These are phyloP conservation scores for Gaertneriomyces sp. DNA, from an alignment of 192 early-diverging fungal genomes.

Conservation along the genomic window DNA sequence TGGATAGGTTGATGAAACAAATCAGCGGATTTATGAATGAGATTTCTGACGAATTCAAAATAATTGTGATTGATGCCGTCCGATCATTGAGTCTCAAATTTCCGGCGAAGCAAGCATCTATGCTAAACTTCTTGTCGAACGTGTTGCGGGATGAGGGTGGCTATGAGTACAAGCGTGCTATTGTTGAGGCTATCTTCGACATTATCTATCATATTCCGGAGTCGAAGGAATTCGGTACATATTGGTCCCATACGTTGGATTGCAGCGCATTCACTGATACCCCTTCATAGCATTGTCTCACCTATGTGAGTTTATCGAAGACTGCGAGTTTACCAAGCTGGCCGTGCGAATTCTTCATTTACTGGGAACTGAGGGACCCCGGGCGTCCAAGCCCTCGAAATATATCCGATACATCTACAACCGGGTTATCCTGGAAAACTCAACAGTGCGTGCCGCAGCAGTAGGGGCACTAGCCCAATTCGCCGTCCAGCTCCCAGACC, in stretches of 20 bases:
- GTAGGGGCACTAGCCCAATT: conserved; percentile 95
- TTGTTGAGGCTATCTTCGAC: conserved; percentile 96
- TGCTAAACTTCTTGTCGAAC: conserved; percentile 88
- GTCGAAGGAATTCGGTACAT: conserved; percentile 80
- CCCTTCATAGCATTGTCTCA: conserved; percentile 72
- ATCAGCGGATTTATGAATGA: conserved; percentile 97
- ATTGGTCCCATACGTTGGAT: background rate
- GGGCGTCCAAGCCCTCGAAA: conserved; percentile 83
- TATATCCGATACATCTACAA: conserved; percentile 99
- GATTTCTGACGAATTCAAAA: conserved; percentile 98
- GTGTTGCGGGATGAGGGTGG: conserved; percentile 97
- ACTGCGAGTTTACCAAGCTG: conserved; percentile 98
- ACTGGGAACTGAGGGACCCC: conserved; percentile 90
- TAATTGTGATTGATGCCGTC: conserved; percentile 98
- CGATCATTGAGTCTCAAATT: conserved; percentile 96
- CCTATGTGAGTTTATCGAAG: conserved; percentile 99
- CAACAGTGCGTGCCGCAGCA: conserved; percentile 92
- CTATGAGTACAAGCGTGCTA: conserved; percentile 93
- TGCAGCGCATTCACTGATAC: background rate
- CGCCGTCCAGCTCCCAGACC: conserved; percentile 75
- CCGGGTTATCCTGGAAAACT: conserved; percentile 95
- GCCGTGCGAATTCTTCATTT: conserved; percentile 96
- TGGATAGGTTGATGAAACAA: conserved; percentile 99
- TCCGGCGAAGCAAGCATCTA: conserved; percentile 88
- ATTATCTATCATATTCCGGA: conserved; percentile 91